Conservation (phyloP, 345 rosid genomes). For the Aurinia saxatilis region DNA sequence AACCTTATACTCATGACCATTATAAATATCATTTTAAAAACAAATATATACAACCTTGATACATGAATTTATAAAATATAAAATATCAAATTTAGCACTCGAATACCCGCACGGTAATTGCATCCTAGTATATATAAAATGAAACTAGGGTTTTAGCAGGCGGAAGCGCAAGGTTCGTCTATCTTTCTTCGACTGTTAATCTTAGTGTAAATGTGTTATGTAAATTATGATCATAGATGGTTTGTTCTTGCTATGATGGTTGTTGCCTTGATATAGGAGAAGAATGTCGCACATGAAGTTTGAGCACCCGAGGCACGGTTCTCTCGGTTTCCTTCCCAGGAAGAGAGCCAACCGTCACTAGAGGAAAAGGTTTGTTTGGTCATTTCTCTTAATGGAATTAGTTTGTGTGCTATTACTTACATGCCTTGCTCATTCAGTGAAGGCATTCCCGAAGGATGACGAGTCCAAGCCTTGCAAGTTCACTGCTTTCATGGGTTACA, state of each 20-base stretch:
- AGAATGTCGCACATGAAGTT: constrained; percentile 91
- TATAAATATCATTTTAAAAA: too few species aligned
- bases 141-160: constrained; percentile 5
- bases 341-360: constrained; percentile 80
- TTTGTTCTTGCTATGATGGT: neutral
- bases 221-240: too few species aligned
- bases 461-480: constrained; percentile 67
- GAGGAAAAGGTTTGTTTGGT: constrained; percentile 56
- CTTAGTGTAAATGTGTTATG: too few species aligned
- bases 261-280: neutral
- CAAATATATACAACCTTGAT: too few species aligned
- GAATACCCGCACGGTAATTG: too few species aligned
- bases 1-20: too few species aligned
- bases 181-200: neutral
- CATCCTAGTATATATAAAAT: too few species aligned
- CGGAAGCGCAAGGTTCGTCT: neutral
- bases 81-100: too few species aligned
- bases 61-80: too few species aligned
- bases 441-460: constrained; percentile 89
- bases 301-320: constrained; percentile 95
- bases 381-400: neutral
- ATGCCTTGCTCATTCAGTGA: constrained; percentile 38
- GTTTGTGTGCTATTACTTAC: neutral
- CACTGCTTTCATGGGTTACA: constrained; percentile 85
- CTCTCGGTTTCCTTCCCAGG: constrained; percentile 89